Conservation (phyloP, 257 asterid genomes). For the Nicotiana sylvestris region DNA sequence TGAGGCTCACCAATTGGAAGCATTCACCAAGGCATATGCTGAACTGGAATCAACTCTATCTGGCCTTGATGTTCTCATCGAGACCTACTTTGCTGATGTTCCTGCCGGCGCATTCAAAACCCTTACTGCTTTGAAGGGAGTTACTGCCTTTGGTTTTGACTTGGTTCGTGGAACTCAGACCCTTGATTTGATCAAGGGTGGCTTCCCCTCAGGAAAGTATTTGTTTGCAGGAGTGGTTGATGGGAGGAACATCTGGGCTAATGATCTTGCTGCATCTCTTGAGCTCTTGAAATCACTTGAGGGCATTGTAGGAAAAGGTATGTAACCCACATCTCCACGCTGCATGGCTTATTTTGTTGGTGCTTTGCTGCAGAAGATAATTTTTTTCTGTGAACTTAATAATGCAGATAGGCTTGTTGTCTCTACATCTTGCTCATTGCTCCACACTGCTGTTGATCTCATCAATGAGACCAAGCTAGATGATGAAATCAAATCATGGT, state of each 20-base stretch:
- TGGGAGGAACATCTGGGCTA: conserved; percentile 99
- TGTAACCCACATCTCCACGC: no score
- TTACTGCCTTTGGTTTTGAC: conserved; percentile 81
- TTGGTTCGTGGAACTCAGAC: conserved; percentile 81
- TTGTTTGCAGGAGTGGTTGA: conserved; percentile 95
- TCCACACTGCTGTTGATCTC: conserved; percentile 95
- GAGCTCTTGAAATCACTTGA: conserved; percentile 60
- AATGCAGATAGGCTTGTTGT: conserved; percentile 83
- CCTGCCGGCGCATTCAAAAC: conserved; percentile 74
- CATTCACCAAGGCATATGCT: conserved; percentile 79
- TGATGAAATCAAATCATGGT: conserved; percentile 91
- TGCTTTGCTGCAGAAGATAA: not conserved
- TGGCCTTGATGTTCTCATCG: conserved; percentile 65
- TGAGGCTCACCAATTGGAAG: conserved; percentile 77
- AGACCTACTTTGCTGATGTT: conserved; percentile 83
- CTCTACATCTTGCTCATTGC: conserved; percentile 84
- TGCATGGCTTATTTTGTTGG: not conserved
- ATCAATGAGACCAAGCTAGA: conserved; percentile 83
- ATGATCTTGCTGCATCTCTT: conserved; percentile 73
- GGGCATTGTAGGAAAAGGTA: conserved; percentile 86
- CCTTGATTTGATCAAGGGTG: conserved; percentile 72
- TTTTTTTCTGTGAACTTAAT: not conserved
- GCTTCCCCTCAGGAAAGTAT: conserved; percentile 80
- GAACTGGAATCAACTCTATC: conserved; percentile 63
- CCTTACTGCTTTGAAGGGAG: conserved; percentile 67